Percentiles rank a stretch among this genome's conserved stretches.
phyloP scores from a whole-genome alignment of 805 yeast genomes.

The Saturnispora serradocipensis region DNA sequence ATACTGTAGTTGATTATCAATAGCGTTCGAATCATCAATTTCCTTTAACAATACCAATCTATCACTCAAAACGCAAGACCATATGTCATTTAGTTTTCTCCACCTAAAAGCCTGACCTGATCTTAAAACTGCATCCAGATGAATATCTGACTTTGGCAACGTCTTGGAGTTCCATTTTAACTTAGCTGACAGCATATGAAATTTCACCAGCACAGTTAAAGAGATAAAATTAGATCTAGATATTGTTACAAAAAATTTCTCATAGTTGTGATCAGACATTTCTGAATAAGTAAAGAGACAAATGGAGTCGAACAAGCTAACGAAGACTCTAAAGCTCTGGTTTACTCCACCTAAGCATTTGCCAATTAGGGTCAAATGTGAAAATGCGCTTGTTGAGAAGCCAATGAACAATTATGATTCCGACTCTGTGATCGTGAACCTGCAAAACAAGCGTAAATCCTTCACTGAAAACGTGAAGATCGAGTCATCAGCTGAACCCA shows the following conservation, averaged over 20 bases:
- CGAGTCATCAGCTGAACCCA: neutral
- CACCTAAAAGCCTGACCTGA: constrained; percentile 85
- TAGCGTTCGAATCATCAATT: constrained; percentile 6
- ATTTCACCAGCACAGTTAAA: too few relatives aligned
- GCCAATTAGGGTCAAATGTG: constrained; percentile 11
- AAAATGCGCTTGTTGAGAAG: neutral
- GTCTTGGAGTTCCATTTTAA: constrained; percentile 2
- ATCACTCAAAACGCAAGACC: constrained; percentile 56
- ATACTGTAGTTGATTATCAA: constrained; percentile 36
- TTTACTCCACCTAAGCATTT: constrained; percentile 5
- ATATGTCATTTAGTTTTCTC: constrained; percentile 53
- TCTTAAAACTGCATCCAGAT: constrained; percentile 56
- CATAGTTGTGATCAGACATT: neutral
- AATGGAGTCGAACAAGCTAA: neutral
- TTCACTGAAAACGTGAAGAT: neutral
- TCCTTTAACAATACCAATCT: constrained; percentile 49
- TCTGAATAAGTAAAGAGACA: neutral
- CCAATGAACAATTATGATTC: neutral
- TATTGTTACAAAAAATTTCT: too few relatives aligned
- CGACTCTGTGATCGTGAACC: neutral
- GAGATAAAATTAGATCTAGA: too few relatives aligned
- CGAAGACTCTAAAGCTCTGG: neutral
- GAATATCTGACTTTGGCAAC: constrained; percentile 36
- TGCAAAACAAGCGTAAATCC: neutral
- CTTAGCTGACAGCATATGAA: neutral